phyloP scores from a whole-genome alignment of 2,329 filamentous ascomycete genomes.

The Aspergillus vadensis region DNA sequence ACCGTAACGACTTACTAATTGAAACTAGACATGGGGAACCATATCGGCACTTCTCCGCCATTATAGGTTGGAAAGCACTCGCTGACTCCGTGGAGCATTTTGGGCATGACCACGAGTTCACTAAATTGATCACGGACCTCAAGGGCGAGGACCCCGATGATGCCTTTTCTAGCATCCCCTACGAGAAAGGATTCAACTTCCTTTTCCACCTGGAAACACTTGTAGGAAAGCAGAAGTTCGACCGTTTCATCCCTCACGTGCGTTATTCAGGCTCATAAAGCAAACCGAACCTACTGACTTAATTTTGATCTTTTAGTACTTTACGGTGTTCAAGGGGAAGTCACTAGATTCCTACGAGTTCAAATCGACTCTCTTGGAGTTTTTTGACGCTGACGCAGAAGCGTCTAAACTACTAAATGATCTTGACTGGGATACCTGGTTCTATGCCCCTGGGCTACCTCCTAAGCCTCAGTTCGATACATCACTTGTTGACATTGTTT shows the following conservation, averaged over 20 bases:
- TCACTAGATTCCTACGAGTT: conserved; percentile 94
- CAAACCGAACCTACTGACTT: conserved; percentile 1
- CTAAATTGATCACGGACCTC: conserved; percentile 83
- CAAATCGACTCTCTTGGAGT: conserved; percentile 81
- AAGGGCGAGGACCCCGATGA: conserved; percentile 94
- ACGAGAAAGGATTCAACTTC: conserved; percentile 96
- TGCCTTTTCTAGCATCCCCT: conserved; percentile 87
- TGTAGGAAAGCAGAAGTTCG: conserved; percentile 82
- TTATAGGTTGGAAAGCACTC: conserved; percentile 92
- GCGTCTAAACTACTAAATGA: conserved; percentile 62
- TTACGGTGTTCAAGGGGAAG: conserved; percentile 78
- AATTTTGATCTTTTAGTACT: conserved; percentile 59
- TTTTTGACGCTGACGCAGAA: conserved; percentile 71
- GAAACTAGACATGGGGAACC: conserved; percentile 70
- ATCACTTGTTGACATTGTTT: conserved; percentile 80
- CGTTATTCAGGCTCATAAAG: conserved; percentile 9
- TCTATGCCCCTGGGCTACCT: conserved; percentile 85
- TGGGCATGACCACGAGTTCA: conserved; percentile 86
- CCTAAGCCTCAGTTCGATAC: conserved; percentile 92
- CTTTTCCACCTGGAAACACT: conserved; percentile 87
- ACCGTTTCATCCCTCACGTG: conserved; percentile 87
- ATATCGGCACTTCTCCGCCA: conserved; percentile 89
- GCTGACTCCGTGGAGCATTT: conserved; percentile 77
- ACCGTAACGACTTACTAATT: conserved; percentile 1
- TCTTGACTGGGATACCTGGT: conserved; percentile 88